Evolutionary conservation across 1,284 basidiomycete genomes (phyloP).

Genomic region (Rhodotorula sp.): DNA sequence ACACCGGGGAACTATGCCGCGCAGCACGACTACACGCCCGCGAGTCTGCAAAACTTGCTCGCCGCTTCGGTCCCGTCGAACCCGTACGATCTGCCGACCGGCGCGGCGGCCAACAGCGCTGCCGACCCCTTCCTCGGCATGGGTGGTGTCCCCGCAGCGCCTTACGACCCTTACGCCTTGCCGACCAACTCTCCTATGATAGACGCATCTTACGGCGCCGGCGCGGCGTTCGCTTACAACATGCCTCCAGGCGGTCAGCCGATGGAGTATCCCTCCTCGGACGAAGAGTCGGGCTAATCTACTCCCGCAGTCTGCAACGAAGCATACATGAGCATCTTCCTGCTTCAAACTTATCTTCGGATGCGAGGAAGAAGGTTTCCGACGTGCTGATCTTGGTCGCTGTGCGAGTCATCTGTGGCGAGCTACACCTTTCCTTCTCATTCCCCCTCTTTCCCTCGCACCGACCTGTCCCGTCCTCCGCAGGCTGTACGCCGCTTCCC

Average conservation of each 20-base stretch:
- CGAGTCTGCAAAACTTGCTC: constrained; percentile 21
- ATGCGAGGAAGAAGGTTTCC: background rate
- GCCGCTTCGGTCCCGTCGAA: constrained; percentile 5
- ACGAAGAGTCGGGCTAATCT: constrained; percentile 9
- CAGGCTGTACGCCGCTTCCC: too few species aligned
- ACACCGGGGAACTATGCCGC: background rate
- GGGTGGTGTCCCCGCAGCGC: background rate
- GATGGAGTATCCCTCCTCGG: constrained; percentile 16
- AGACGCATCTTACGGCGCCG: constrained; percentile 15
- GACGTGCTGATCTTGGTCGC: too few species aligned
- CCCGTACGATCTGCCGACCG: constrained; percentile 24
- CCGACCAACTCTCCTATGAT: constrained; percentile 8
- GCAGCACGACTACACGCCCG: constrained; percentile 5
- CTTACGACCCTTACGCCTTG: constrained; percentile 27
- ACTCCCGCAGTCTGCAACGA: background rate
- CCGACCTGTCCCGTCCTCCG: too few species aligned
- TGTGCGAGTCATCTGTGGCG: too few species aligned
- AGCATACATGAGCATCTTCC: background rate
- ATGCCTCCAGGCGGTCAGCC: constrained; percentile 19
- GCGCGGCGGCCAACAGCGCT: background rate
- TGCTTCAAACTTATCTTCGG: background rate
- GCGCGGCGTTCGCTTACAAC: constrained; percentile 17
- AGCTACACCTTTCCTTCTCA: too few species aligned
- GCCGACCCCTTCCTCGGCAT: constrained; percentile 21
- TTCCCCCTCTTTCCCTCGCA: too few species aligned